Conservation (phyloP, 176 grass and related monocot species). For the Aechmea fasciata region DNA sequence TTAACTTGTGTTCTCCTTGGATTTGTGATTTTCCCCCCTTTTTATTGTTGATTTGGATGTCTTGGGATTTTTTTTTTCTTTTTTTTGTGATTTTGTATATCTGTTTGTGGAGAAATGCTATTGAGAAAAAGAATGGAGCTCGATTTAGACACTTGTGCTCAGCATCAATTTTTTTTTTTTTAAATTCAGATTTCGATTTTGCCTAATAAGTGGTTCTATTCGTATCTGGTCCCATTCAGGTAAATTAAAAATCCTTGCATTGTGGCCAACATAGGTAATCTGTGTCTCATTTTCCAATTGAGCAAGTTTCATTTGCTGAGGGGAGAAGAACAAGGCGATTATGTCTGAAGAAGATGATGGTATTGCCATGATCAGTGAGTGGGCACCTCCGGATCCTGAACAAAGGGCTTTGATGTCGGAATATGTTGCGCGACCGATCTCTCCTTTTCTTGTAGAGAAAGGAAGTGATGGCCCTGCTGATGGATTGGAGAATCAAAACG, state of each 20-base stretch:
- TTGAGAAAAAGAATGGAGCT: no score
- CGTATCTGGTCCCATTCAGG: no score
- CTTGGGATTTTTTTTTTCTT: background rate
- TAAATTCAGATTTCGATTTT: no score
- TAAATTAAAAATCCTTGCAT: no score
- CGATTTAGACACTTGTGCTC: no score
- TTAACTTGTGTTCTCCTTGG: background rate
- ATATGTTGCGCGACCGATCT: constrained; percentile 11
- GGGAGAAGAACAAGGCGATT: background rate
- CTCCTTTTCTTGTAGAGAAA: background rate
- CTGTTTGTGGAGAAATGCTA: no score
- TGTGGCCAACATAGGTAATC: no score
- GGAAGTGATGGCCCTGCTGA: background rate
- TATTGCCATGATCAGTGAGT: constrained; percentile 11
- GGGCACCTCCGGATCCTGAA: constrained; percentile 11
- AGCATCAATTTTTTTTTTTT: no score
- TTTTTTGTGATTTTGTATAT: background rate
- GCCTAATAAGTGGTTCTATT: no score
- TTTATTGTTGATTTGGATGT: background rate
- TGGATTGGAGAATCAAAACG: background rate
- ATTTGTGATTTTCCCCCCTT: background rate
- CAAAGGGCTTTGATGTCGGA: constrained; percentile 19
- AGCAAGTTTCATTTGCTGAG: background rate
- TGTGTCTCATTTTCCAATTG: background rate
- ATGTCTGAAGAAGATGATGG: constrained; percentile 14